phyloP scores from a whole-genome alignment of 1,284 basidiomycete species.

The Apiotrichum gamsii region DNA sequence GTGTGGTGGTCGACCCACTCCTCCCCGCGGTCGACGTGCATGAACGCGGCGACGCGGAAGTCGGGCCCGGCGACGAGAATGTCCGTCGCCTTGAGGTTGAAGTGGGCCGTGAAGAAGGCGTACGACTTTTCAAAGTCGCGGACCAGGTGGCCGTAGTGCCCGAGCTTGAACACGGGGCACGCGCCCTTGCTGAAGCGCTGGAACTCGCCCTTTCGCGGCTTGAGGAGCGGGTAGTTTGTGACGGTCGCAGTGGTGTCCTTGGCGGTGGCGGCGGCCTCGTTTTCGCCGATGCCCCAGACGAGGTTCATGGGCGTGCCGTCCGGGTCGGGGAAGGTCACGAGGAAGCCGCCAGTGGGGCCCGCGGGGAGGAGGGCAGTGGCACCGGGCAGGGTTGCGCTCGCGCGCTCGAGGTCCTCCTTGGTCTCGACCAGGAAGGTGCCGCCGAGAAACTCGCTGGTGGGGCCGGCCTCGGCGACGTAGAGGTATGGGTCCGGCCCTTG shows the following conservation, averaged over 20 bases:
- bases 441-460: constrained; percentile 6
- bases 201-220: constrained; percentile 13
- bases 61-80: constrained; percentile 16
- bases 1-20: constrained; percentile 27
- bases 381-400: constrained; percentile 9
- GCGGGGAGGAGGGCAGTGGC: constrained; percentile 12
- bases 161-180: constrained; percentile 20
- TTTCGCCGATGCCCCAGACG: constrained; percentile 17
- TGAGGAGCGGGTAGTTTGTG: constrained; percentile 5
- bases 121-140: constrained; percentile 15
- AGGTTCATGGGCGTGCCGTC: constrained; percentile 22
- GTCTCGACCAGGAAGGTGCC: constrained; percentile 14
- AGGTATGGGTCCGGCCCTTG: constrained; percentile 19
- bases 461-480: constrained; percentile 18
- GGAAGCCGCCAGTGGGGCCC: constrained; percentile 19
- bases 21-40: constrained; percentile 23
- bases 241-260: background rate
- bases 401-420: constrained; percentile 21
- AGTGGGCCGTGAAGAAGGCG: constrained; percentile 20
- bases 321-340: constrained; percentile 22
- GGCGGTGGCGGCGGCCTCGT: background rate
- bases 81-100: constrained; percentile 25
- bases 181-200: constrained; percentile 16
- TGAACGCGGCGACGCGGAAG: constrained; percentile 15
- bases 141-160: constrained; percentile 21